Percentiles rank a stretch among this genome's conserved stretches.
These are phyloP conservation scores for Kalmanozyma brasiliensis DNA, from an alignment of 1,284 basidiomycete species.

Conservation along the genomic window DNA sequence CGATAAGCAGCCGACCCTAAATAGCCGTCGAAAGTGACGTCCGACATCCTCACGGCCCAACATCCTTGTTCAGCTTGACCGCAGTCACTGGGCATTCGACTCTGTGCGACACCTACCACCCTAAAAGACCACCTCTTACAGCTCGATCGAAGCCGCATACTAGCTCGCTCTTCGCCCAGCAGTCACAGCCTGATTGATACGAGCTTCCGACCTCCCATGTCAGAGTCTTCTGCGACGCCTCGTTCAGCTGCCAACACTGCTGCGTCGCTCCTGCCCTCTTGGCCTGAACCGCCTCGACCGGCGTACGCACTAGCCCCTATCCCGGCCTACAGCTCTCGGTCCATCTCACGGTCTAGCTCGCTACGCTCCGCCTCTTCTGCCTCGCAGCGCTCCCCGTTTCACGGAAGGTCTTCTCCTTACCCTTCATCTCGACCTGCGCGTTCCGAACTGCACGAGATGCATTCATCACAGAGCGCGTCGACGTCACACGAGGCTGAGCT, in stretches of 20 bases:
- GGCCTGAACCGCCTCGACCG: constrained; percentile 28
- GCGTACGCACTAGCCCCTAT: constrained; percentile 34
- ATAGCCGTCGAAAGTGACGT: too few relatives aligned
- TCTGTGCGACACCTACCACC: too few relatives aligned
- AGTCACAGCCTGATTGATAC: constrained; percentile 5
- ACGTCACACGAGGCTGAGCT: constrained; percentile 30
- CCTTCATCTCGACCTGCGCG: constrained; percentile 18
- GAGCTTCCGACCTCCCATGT: constrained; percentile 16
- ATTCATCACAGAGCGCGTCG: constrained; percentile 8
- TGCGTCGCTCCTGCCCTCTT: constrained; percentile 31
- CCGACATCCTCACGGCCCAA: too few relatives aligned
- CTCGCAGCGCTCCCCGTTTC: constrained; percentile 10
- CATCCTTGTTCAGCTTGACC: too few relatives aligned
- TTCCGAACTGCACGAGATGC: constrained; percentile 18
- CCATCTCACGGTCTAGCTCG: constrained; percentile 13
- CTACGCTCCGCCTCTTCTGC: constrained; percentile 10
- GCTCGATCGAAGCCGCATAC: constrained; percentile 5
- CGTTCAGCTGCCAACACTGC: constrained; percentile 20
- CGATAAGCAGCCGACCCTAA: too few relatives aligned
- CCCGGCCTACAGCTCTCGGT: constrained; percentile 10
- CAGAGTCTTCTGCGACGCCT: constrained; percentile 22
- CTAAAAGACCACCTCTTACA: too few relatives aligned
- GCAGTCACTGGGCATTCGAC: too few relatives aligned
- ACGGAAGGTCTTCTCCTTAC: constrained; percentile 29
- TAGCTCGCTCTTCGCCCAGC: constrained; percentile 1